Conservation (phyloP, 2,329 filamentous ascomycete genomes). For the Thelonectria rubi region DNA sequence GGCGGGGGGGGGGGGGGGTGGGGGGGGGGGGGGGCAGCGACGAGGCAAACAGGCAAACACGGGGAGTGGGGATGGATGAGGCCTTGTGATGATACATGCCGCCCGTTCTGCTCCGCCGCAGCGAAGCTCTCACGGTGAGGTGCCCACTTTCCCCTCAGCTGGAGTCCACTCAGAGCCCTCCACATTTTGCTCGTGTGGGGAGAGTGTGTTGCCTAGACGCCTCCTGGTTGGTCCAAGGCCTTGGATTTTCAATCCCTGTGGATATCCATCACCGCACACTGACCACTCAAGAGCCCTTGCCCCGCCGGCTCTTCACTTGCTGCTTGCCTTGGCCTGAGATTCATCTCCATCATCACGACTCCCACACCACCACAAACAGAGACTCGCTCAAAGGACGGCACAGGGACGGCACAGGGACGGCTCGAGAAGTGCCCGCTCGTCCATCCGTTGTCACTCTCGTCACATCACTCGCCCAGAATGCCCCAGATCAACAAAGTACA, state of each 20-base stretch:
- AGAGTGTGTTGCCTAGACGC: background rate
- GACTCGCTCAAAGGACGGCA: background rate
- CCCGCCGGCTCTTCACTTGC: too few relatives aligned
- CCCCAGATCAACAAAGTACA: background rate
- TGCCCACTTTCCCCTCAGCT: background rate
- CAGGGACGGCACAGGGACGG: background rate
- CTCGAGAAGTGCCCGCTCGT: background rate
- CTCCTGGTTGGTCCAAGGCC: background rate
- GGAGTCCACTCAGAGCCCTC: background rate
- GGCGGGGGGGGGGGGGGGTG: too few relatives aligned
- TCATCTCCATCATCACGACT: too few relatives aligned
- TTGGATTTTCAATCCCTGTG: too few relatives aligned
- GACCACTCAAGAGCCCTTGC: too few relatives aligned
- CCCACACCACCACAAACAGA: background rate
- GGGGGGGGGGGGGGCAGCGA: too few relatives aligned
- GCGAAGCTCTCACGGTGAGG: background rate
- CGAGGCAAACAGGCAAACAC: background rate
- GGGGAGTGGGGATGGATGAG: background rate
- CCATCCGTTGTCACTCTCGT: background rate
- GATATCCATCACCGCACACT: too few relatives aligned
- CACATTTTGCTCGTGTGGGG: background rate
- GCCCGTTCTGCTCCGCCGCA: too few relatives aligned
- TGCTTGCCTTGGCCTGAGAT: too few relatives aligned
- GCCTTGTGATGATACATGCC: too few relatives aligned
- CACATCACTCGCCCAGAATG: background rate